Evolutionary conservation across 441 rosid species (phyloP), one percentile per base, ranked within the genome.

Genomic region (Croton laevigatus): DNA sequence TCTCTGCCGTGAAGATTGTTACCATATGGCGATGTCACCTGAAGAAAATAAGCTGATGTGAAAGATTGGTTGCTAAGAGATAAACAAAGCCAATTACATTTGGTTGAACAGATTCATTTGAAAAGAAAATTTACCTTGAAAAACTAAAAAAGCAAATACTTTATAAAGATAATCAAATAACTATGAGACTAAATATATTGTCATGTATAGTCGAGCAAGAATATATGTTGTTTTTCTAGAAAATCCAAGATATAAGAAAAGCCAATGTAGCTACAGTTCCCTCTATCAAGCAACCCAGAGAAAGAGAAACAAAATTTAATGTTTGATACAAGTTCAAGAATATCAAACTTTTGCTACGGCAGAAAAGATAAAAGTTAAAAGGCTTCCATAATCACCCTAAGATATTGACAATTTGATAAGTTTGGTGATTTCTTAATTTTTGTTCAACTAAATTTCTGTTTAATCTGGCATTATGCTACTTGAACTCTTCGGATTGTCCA

Each of bases 11-110:
- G 95, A 81, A 94, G 88, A 76, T 65, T 75, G 75, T 65, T 86
- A 36, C 92, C 97, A 79, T 84, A 88, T 20, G 98, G 97, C 17
- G 98, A 90, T 45, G 97, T 86, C 68, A 94, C 97, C 98, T 94
- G 69, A 23, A 54, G n/a, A 66, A 73, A 38, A 72, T 48, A 55
- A 71, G 19, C 60, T 11, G 16, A 44, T 16, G 44, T 66, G 14
- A 59, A 20, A 7, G 17, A 19, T 54, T 54, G 0, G 10, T 40
- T 54, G 37, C 10, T 0, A 68, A 27, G 45, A 62, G 34, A 16
- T 38, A 37, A 73, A 14, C 20, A 32, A 11, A 10, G 27, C 48
- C 46, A 37, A 3, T 66, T 17, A 38, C 38, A 69, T 4, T 13
- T 13, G 54, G 27, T 19, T 45, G 42, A 10, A 12, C 64, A 66